These are phyloP conservation scores for Passalora sequoiae DNA, from an alignment of 2,329 filamentous ascomycete genomes.

Conservation along the genomic window DNA sequence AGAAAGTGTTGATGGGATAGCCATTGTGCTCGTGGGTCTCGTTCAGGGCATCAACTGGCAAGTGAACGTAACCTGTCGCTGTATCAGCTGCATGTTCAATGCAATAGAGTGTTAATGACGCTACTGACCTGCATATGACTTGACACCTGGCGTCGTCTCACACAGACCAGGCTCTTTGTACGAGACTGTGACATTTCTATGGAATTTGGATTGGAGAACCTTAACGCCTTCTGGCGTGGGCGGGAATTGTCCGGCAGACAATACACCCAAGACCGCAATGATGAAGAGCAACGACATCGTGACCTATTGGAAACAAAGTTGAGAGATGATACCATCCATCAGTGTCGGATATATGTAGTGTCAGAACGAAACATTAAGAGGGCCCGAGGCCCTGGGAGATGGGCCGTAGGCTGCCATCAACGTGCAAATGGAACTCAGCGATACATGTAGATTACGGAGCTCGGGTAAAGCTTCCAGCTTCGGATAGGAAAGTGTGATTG, in stretches of 20 bases:
- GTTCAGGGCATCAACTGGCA: conserved; percentile 29
- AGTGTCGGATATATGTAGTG: too few relatives aligned
- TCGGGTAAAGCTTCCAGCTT: not conserved
- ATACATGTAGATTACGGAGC: too few relatives aligned
- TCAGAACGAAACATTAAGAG: too few relatives aligned
- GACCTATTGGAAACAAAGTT: conserved; percentile 1
- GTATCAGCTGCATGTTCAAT: not conserved
- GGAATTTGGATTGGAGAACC: conserved; percentile 36
- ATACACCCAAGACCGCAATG: not conserved
- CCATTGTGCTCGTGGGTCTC: conserved; percentile 36
- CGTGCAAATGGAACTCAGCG: too few relatives aligned
- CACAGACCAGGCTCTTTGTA: conserved; percentile 52
- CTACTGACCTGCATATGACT: conserved; percentile 37
- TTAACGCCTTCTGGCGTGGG: conserved; percentile 34
- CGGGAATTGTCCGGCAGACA: conserved; percentile 18
- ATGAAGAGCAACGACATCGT: not conserved
- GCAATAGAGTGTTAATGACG: not conserved
- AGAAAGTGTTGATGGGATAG: conserved; percentile 49
- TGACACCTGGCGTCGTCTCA: conserved; percentile 50
- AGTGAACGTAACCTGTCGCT: conserved; percentile 36
- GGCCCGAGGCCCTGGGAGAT: too few relatives aligned
- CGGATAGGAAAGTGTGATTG: not conserved
- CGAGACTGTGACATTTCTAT: conserved; percentile 43
- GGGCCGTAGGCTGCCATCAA: too few relatives aligned
- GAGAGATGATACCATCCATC: not conserved